Evolutionary conservation across 2,329 filamentous ascomycete genomes (phyloP), one percentile per base, ranked within the genome.

Genomic region (Chaetomiaceae sp.): DNA sequence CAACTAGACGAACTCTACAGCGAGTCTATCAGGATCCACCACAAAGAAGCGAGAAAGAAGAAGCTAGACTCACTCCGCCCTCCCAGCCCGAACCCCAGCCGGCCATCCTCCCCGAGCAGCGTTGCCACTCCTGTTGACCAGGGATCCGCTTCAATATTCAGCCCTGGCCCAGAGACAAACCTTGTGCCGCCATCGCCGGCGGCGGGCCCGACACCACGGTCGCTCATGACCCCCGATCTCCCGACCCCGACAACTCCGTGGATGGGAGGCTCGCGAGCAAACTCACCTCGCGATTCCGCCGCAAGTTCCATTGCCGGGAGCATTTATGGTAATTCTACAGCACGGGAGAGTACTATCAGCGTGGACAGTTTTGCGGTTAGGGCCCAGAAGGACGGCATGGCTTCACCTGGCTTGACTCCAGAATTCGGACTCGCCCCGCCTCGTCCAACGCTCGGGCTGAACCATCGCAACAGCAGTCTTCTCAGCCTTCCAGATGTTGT

Each of bases 1-100:
- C 80, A 83, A 56, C 69, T 86, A 9, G 82, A 84, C 56, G 80
- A 78, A 36, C 73, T 86, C 16, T 82, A 86, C 62, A 70, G 70
- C 13, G 80, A 77, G 9, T 75, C 81, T 0, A 85, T 86, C 63
- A 76, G 77, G 46, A 73, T 82, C 43, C 66, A 67, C 53, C 53
- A 63, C 36, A 68, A 68, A 58, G 65, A 67, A 56, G 61, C 64
- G 18, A 59, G 59, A 50, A 63, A 62, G 57, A 61, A 54, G 52
- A 63, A 63, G 53, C 43, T 62, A 6, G 61, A 62, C 3, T 41
- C 60, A n/a, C 53, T 63, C 36, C 45, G 52, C 9, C 36, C 51
- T 1, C 41, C 30, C 16, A 54, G 48, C 33, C 49, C 59, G 1
- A 48, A 44, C 20, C 38, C 50, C 4, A 58, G 56, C 5, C 37